Evolutionary conservation across 345 rosid species (phyloP).

Genomic region (Citropsis articulata): DNA sequence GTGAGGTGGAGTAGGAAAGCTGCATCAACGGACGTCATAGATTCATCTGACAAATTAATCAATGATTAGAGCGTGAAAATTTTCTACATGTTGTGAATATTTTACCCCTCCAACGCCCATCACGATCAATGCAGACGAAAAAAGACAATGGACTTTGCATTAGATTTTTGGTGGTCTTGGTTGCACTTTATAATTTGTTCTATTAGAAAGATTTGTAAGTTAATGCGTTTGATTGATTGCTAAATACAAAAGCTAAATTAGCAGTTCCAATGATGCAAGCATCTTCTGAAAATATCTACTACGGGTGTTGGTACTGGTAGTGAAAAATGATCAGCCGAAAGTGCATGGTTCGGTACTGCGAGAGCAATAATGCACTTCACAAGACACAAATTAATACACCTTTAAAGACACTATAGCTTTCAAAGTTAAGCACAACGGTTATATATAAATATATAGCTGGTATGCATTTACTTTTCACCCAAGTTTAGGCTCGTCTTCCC

Average conservation of each 20-base stretch:
- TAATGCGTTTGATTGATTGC: background rate
- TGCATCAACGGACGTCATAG: constrained; percentile 21
- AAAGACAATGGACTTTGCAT: background rate
- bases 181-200: background rate
- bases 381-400: background rate
- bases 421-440: too few species aligned
- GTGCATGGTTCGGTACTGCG: background rate
- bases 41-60: background rate
- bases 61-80: background rate
- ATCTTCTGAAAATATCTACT: background rate
- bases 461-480: too few species aligned
- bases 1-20: constrained; percentile 35
- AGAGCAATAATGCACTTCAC: background rate
- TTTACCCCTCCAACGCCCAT: background rate
- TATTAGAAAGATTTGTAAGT: background rate
- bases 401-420: background rate
- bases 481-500: too few species aligned
- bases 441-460: too few species aligned
- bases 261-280: background rate
- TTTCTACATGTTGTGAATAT: background rate
- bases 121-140: background rate
- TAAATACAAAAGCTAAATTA: background rate
- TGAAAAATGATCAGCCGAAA: background rate
- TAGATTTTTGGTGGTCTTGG: background rate
- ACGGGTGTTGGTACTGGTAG: background rate